These are phyloP conservation scores for Tremella mesenterica DNA, from an alignment of 768 basidiomycete species.

Conservation along the genomic window DNA sequence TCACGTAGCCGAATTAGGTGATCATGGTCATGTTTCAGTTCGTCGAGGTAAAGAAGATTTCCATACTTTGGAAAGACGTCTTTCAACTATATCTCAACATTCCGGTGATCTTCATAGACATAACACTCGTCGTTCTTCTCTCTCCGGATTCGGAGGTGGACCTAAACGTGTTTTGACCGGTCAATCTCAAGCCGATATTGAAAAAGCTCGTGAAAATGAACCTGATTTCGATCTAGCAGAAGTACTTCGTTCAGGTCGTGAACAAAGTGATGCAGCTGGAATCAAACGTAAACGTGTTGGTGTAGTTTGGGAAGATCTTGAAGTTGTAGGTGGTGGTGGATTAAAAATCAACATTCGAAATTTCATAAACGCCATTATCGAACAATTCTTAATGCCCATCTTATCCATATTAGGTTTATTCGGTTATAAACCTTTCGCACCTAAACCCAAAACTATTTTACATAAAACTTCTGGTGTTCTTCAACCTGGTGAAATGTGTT, in stretches of 20 bases:
- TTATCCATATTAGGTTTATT: conserved; percentile 53
- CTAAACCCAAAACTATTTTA: conserved; percentile 53
- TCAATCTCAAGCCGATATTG: conserved; percentile 9
- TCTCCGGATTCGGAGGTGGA: conserved; percentile 1
- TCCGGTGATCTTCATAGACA: conserved; percentile 26
- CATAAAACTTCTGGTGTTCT: conserved; percentile 54
- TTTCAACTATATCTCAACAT: conserved; percentile 28
- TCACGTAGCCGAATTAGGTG: conserved; percentile 31
- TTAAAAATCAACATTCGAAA: conserved; percentile 46
- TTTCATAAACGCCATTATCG: conserved; percentile 46
- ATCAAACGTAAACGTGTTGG: conserved; percentile 46
- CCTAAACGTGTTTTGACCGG: conserved; percentile 1
- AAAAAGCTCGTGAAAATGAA: conserved; percentile 41
- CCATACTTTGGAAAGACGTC: conserved; percentile 30
- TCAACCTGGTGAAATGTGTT: conserved; percentile 57
- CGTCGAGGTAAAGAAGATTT: conserved; percentile 29
- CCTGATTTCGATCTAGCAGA: conserved; percentile 41
- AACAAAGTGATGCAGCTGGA: conserved; percentile 39
- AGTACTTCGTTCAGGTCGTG: conserved; percentile 24
- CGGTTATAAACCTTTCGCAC: conserved; percentile 51
- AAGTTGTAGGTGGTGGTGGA: conserved; percentile 46
- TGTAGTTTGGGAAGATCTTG: conserved; percentile 38
- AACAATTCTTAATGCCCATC: conserved; percentile 53
- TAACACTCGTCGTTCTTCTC: conserved; percentile 12
- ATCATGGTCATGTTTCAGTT: conserved; percentile 25